phyloP scores from a whole-genome alignment of 169 alveolate genomes.

The Fabrea salina region DNA sequence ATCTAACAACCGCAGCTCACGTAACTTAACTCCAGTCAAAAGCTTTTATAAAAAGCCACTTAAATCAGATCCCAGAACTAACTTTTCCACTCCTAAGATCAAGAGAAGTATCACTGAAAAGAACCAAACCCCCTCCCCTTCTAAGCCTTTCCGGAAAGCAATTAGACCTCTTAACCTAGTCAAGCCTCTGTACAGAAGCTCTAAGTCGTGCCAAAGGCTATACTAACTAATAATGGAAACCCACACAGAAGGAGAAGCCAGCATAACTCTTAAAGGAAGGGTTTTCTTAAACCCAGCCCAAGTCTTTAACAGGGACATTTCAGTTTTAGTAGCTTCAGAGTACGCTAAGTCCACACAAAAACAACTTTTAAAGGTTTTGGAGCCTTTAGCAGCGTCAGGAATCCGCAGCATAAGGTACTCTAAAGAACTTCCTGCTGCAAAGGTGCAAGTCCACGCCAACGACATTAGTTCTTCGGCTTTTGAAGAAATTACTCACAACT shows the following conservation, averaged over 20 bases:
- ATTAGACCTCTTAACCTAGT: too few species aligned
- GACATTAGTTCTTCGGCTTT: not conserved
- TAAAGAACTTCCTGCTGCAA: not conserved
- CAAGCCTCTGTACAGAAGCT: too few species aligned
- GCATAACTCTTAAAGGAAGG: not conserved
- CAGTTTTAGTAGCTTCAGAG: not conserved
- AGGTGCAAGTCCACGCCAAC: not conserved
- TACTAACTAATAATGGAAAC: too few species aligned
- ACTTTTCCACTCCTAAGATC: too few species aligned
- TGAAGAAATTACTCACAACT: not conserved
- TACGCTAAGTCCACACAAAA: not conserved
- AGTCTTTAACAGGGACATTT: not conserved
- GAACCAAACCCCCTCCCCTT: too few species aligned
- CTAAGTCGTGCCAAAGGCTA: too few species aligned
- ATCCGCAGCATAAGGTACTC: not conserved
- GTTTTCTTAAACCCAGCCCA: not conserved
- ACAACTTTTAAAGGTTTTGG: not conserved
- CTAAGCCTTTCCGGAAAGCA: too few species aligned
- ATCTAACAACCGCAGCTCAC: too few species aligned
- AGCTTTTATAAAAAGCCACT: too few species aligned
- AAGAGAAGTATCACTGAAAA: too few species aligned
- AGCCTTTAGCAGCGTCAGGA: not conserved
- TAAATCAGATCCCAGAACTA: too few species aligned
- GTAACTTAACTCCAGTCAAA: too few species aligned
- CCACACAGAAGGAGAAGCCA: not conserved